Evolutionary conservation across 495 filamentous ascomycete species (phyloP), one percentile per base, ranked within the genome.

Genomic region (Diplogelasinospora grovesii): DNA sequence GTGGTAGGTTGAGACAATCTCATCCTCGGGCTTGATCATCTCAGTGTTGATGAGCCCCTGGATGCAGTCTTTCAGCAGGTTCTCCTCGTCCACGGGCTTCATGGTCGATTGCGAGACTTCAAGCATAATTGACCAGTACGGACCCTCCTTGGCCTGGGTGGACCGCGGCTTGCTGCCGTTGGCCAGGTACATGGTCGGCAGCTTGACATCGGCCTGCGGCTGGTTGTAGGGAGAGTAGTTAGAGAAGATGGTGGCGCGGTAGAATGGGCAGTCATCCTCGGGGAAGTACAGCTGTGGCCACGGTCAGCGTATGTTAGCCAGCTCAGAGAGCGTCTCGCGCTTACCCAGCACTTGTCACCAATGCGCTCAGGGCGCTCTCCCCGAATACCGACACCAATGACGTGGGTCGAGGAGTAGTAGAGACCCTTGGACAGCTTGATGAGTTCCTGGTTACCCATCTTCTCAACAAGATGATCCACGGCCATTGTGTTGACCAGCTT

Each of bases 191-290:
- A 85, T 68, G 10, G 92, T 97, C 30, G 88, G 77, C 26, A 99
- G 83, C 73, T 93, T 92, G 56, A 75, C 81, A 41, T 79, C 80
- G 30, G 76, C 70, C 38, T 81, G 69, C 14, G 92, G 92, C 69
- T 97, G 92, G 73, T 99, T 99, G 79, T 94, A 78, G 43, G 90
- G 92, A 13, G 93, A 97, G 77, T 99, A 99, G 81, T 99, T 99
- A 68, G 92, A 97, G 81, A 99, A 99, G 70, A 99, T 97, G 48
- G 92, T 99, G 57, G 92, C 92, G 55, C 92, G 88, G 75, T 99
- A 99, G 81, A 99, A 99, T 60, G 88, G 89, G 75, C 89, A 95
- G 78, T 99, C 80, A 65, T 95, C 82, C 63, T 99, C 93, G 49
- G 92, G 92, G 82, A 97, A 99, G 79, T 99, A 99, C 40, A 99